Evolutionary conservation across 768 basidiomycete species (phyloP).

Genomic region (Paxillus ammoniavirescens): DNA sequence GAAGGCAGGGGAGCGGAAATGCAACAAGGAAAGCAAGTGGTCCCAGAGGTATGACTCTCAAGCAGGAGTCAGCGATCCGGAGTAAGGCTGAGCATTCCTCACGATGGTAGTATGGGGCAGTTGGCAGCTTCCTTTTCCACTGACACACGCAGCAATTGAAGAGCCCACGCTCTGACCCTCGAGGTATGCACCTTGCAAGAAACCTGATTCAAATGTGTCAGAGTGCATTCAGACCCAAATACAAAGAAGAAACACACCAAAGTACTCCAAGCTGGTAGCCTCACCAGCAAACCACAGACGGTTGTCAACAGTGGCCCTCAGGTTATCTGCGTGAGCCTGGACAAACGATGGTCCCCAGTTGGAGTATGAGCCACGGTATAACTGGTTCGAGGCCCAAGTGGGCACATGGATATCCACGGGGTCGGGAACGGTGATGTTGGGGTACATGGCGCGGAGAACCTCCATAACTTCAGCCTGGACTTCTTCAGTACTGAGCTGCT

Average conservation of each 20-base stretch:
- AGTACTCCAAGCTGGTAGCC: conserved; percentile 56
- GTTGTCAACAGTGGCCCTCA: conserved; percentile 50
- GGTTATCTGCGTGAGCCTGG: conserved; percentile 50
- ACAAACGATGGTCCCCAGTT: conserved; percentile 70
- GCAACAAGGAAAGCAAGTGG: too few relatives aligned
- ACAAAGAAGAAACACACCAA: conserved; percentile 43
- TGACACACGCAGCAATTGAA: conserved; percentile 43
- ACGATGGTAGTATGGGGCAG: conserved; percentile 27
- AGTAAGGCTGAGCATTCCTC: conserved; percentile 35
- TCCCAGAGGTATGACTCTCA: conserved; percentile 44
- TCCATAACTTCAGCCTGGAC: conserved; percentile 53
- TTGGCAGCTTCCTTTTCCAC: conserved; percentile 21
- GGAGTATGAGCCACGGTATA: conserved; percentile 49
- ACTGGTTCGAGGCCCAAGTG: conserved; percentile 52
- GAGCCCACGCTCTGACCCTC: conserved; percentile 46
- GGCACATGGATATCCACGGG: conserved; percentile 56
- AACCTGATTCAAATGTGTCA: conserved; percentile 35
- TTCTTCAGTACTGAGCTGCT: conserved; percentile 44
- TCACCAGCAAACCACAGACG: conserved; percentile 65
- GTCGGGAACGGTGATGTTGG: conserved; percentile 49
- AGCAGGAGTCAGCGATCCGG: conserved; percentile 11
- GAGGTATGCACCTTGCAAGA: conserved; percentile 57
- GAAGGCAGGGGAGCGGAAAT: conserved; percentile 23
- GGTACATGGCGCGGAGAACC: conserved; percentile 62
- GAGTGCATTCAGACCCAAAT: neutral